Base-by-base conservation (phyloP, 768 basidiomycete species). In the Hemileccinum impolitum region DNA sequence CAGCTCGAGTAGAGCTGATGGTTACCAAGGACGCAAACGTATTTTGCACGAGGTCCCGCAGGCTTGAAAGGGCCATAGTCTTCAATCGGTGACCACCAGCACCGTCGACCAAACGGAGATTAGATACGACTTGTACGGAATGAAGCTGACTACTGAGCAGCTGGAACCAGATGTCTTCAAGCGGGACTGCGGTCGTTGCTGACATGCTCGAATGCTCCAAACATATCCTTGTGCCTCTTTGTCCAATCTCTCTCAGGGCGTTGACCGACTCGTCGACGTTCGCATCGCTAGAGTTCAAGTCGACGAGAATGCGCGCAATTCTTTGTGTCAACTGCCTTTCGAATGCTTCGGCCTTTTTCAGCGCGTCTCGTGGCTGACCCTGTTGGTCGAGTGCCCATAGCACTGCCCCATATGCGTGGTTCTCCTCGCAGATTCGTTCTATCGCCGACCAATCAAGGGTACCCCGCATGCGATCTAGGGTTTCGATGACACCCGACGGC, bases 91-190 rank as follows among this genome's bases (percentile, higher is more conserved):
- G 59, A 19, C 55, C 52, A 17, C 56, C 43, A 3, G 48, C 60
- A 46, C 52, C 49, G 14, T 62, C 61, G 6, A 65, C 56, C 32
- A 56, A 32, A 48, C 62, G 69, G 47, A 73, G 74, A 4, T 70
- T 70, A 0, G 85, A 82, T 14, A 92, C 67, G 2, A 73, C 74
- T 55, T 94, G 93, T 9, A 94, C 85, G 30, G 80, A 78, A 43
- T 82, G 78, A 45, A 96, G 85, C 61, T 96, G 87, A 52, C 85
- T 84, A 58, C 81, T 82, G 28, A 98, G 76, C 1, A 96, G 72
- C 52, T 82, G 79, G 66, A 92, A 91, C 94, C 94, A 98, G 55
- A 92, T 79, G 54, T 95, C 90, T 61, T 96, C 94, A 14, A 84
- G 57, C 35, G 77, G 70, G 48, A 77, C 61, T 25, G 76, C 67